These are phyloP conservation scores for Trypanosoma boissoni DNA, from an alignment of 208 protist genomes.

Conservation along the genomic window DNA sequence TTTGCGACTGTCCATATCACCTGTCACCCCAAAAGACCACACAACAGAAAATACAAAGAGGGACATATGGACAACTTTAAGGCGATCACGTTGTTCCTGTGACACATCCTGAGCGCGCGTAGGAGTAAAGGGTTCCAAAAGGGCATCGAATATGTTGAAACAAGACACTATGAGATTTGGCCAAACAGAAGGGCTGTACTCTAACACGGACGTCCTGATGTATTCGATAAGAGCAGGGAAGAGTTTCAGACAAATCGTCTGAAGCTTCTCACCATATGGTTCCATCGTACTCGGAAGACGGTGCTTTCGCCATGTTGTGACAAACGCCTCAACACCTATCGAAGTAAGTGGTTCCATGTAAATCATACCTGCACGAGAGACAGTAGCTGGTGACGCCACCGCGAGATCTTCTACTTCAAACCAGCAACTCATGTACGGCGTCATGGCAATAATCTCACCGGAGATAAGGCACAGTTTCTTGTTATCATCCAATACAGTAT, in stretches of 20 bases:
- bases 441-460: slow-evolving; percentile 95
- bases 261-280: slow-evolving; percentile 78
- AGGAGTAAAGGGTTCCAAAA: slow-evolving; percentile 86
- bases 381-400: slow-evolving; percentile 96
- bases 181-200: slow-evolving; percentile 95
- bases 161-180: slow-evolving; percentile 92
- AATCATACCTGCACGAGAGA: slow-evolving; percentile 98
- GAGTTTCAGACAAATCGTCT: slow-evolving; percentile 87
- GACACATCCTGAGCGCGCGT: slow-evolving; percentile 78
- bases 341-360: slow-evolving; percentile 95
- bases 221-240: slow-evolving; percentile 92
- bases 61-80: slow-evolving; percentile 79
- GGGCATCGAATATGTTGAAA: slow-evolving; percentile 93
- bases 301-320: slow-evolving; percentile 84
- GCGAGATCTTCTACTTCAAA: slow-evolving; percentile 97
- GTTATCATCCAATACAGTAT: slow-evolving; percentile 94
- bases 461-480: slow-evolving; percentile 96
- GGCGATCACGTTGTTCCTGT: slow-evolving; percentile 72
- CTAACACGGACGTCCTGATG: slow-evolving; percentile 84
- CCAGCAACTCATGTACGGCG: slow-evolving; percentile 94
- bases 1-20: slow-evolving; percentile 83
- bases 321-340: slow-evolving; percentile 80
- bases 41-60: slow-evolving; percentile 96
- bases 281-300: slow-evolving; percentile 77
- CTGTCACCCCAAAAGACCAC: slow-evolving; percentile 97